Evolutionary conservation across 768 basidiomycete species (phyloP).

Genomic region (Collybia sordida): DNA sequence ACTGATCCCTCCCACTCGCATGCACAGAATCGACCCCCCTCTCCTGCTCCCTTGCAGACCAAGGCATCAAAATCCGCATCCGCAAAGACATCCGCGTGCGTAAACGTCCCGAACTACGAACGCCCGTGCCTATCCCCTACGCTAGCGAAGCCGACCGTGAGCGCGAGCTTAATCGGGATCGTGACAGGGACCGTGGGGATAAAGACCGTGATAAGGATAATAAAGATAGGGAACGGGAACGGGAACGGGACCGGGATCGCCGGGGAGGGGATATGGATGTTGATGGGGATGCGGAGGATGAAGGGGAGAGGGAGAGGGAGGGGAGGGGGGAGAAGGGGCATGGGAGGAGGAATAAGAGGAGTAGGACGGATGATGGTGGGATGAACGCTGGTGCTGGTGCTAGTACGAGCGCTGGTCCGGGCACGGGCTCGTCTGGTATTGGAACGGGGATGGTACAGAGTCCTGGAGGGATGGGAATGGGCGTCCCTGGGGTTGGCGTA

Average conservation of each 20-base stretch:
- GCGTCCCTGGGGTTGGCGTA: conserved; percentile 15
- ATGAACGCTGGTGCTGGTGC: not conserved
- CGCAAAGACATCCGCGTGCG: conserved; percentile 88
- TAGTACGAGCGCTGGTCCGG: too few species aligned
- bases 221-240: conserved; percentile 12
- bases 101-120: conserved; percentile 56
- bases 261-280: not conserved
- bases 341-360: not conserved
- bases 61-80: conserved; percentile 94
- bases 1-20: not conserved
- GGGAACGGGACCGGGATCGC: not conserved
- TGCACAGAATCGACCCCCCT: conserved; percentile 82
- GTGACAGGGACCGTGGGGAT: conserved; percentile 24
- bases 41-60: conserved; percentile 90
- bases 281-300: conserved; percentile 3
- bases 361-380: too few species aligned
- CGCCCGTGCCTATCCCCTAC: conserved; percentile 30
- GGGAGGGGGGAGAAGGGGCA: conserved; percentile 1
- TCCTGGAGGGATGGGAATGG: conserved; percentile 2
- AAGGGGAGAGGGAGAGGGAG: not conserved
- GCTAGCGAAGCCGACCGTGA: conserved; percentile 14
- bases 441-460: not conserved
- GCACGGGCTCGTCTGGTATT: too few species aligned
- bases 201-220: conserved; percentile 26
- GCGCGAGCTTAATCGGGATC: not conserved